Percentiles rank a stretch among this genome's conserved stretches.
Evolutionary conservation across 495 filamentous ascomycete genomes (phyloP).

Genomic region (Melanomma pulvis-pyrius): DNA sequence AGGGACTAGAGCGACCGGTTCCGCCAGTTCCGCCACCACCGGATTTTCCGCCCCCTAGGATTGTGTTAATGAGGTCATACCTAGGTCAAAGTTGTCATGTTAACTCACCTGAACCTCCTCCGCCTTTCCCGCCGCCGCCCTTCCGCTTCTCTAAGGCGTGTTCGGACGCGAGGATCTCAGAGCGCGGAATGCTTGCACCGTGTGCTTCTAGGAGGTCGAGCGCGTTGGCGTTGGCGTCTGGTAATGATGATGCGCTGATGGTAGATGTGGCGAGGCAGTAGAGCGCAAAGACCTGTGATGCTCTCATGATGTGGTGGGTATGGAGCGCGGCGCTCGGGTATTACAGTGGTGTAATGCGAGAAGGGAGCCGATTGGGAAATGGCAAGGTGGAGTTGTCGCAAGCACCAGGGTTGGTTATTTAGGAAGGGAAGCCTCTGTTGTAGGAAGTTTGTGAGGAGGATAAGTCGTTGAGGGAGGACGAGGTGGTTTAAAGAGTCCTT

Average conservation of each 20-base stretch:
- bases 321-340: no score
- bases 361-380: not conserved
- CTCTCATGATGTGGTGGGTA: conserved; percentile 20
- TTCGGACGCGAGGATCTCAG: conserved; percentile 25
- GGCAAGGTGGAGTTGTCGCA: not conserved
- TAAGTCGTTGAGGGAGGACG: not conserved
- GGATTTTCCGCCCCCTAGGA: conserved; percentile 44
- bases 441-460: not conserved
- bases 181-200: conserved; percentile 10
- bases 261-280: conserved; percentile 7
- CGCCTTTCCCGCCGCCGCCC: conserved; percentile 53
- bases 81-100: not conserved
- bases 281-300: conserved; percentile 17
- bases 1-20: conserved; percentile 14
- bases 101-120: conserved; percentile 48
- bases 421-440: not conserved
- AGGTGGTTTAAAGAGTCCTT: not conserved
- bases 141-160: conserved; percentile 57
- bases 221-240: conserved; percentile 26
- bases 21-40: conserved; percentile 26
- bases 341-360: not conserved
- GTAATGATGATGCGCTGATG: conserved; percentile 25
- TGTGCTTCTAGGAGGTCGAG: conserved; percentile 15
- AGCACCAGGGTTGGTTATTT: not conserved
- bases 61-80: not conserved